Conservation (phyloP, 2,329 filamentous ascomycete species). For the Sporothrix mexicana region DNA sequence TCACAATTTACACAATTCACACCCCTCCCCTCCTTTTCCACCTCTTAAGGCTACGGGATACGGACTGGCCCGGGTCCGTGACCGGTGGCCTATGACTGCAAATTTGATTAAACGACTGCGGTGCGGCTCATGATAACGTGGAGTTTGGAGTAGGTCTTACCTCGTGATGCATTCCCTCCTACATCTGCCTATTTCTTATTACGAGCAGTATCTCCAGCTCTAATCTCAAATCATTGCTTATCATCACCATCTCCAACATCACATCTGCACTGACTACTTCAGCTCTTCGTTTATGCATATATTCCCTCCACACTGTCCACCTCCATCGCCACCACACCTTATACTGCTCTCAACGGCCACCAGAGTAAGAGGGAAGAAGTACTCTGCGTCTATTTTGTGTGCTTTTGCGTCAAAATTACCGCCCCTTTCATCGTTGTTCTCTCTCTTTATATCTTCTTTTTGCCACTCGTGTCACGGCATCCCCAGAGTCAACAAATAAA, state of each 20-base stretch:
- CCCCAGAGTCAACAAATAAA: neutral
- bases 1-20: no score
- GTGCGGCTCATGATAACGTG: neutral
- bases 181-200: conserved; percentile 18
- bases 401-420: neutral
- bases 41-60: neutral
- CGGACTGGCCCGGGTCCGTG: conserved; percentile 15
- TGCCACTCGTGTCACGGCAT: neutral
- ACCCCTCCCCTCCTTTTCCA: no score
- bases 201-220: conserved; percentile 2
- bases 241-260: neutral
- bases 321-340: neutral
- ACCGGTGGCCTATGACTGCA: conserved; percentile 1
- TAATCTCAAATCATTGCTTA: conserved; percentile 1
- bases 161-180: conserved; percentile 16
- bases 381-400: conserved; percentile 2
- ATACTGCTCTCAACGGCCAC: neutral
- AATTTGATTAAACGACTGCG: neutral
- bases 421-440: neutral
- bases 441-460: neutral
- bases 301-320: neutral
- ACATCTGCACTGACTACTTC: neutral
- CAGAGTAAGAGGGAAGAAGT: conserved; percentile 3
- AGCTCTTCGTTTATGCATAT: neutral
- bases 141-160: neutral